Conservation (phyloP, 2,329 filamentous ascomycete species). For the Colletotrichum sidae region DNA sequence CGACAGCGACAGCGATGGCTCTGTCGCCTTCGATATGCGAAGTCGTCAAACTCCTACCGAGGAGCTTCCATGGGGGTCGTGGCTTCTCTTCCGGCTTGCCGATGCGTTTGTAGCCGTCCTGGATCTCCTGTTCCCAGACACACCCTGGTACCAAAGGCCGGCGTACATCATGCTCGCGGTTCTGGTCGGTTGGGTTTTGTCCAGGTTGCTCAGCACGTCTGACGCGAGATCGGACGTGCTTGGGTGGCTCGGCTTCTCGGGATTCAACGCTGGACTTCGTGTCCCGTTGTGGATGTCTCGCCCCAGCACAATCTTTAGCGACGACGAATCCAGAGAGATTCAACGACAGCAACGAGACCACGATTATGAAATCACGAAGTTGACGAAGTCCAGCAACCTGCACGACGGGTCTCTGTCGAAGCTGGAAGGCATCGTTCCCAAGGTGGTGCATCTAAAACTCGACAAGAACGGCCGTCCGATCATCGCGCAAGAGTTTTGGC, state of each 20-base stretch:
- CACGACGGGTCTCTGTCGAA: conserved; percentile 54
- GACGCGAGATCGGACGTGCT: conserved; percentile 18
- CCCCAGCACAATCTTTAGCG: conserved; percentile 28
- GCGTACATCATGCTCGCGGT: not conserved
- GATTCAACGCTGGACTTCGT: conserved; percentile 44
- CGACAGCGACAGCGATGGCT: no score
- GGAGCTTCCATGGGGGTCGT: no score
- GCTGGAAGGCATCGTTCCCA: conserved; percentile 65
- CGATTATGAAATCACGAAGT: conserved; percentile 44
- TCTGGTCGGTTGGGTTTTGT: conserved; percentile 9
- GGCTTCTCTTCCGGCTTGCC: no score
- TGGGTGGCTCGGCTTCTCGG: conserved; percentile 42
- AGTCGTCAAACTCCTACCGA: no score
- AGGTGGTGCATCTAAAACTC: conserved; percentile 65
- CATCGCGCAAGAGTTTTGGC: conserved; percentile 73
- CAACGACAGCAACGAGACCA: conserved; percentile 40
- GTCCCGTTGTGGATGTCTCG: conserved; percentile 40
- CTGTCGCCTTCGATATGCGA: no score
- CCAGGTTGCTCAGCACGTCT: not conserved
- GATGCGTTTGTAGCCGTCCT: no score
- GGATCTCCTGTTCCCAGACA: no score
- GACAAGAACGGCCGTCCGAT: conserved; percentile 62
- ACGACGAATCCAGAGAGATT: conserved; percentile 28
- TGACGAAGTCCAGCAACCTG: conserved; percentile 46
- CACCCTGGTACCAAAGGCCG: no score